Evolutionary conservation across 2,329 filamentous ascomycete genomes (phyloP).

Genomic region (Biscogniauxia marginata): DNA sequence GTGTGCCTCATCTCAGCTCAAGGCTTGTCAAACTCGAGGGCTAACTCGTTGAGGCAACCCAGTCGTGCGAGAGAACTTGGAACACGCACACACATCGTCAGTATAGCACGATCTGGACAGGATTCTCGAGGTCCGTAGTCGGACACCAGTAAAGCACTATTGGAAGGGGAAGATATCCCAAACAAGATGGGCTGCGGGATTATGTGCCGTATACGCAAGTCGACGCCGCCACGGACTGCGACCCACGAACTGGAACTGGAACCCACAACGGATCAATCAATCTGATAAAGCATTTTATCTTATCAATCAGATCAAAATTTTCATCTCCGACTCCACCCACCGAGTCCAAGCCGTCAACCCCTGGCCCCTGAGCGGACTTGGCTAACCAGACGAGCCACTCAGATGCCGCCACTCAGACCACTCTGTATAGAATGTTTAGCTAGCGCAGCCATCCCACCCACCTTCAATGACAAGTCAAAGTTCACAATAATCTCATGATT

Average conservation of each 20-base stretch:
- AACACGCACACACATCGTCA: background rate
- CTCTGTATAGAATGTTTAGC: background rate
- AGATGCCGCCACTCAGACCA: background rate
- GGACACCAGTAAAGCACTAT: background rate
- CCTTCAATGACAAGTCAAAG: too few relatives aligned
- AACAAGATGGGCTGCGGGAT: background rate
- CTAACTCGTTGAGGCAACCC: background rate
- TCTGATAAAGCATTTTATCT: slow-evolving; percentile 13
- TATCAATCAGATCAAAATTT: slow-evolving; percentile 27
- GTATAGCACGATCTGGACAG: background rate
- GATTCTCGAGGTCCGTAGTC: background rate
- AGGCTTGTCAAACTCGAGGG: too few relatives aligned
- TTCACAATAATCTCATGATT: background rate
- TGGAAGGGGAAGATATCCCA: background rate
- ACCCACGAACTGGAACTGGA: background rate
- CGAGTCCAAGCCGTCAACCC: background rate
- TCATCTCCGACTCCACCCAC: background rate
- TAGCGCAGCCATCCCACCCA: too few relatives aligned
- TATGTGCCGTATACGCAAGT: background rate
- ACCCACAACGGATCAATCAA: background rate
- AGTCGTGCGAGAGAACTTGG: background rate
- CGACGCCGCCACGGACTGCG: background rate
- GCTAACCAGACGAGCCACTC: background rate
- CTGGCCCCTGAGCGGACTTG: slow-evolving; percentile 3
- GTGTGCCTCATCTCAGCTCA: background rate